Percentiles rank a stretch among this genome's conserved stretches.
Evolutionary conservation across 78 protist genomes (phyloP).

Genomic region (Speleostelium caveatum): DNA sequence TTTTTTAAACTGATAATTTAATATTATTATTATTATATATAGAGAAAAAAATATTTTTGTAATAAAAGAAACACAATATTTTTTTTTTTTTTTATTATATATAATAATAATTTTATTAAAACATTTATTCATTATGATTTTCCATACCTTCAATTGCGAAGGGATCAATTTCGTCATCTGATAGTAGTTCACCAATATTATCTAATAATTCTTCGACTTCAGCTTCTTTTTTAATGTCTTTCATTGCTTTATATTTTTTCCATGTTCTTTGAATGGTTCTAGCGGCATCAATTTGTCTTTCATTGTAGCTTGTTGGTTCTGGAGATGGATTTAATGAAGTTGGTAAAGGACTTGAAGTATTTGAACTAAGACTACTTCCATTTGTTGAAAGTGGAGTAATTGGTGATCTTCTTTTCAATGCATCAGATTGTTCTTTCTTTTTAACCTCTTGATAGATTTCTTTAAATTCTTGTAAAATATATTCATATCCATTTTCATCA

Average conservation of each 20-base stretch:
- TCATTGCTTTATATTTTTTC: background rate
- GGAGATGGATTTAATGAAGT: background rate
- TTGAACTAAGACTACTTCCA: conserved; percentile 1
- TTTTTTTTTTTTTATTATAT: too few relatives aligned
- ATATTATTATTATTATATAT: too few relatives aligned
- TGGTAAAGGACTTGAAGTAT: conserved; percentile 20
- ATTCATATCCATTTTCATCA: conserved; percentile 64
- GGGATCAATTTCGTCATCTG: conserved; percentile 71
- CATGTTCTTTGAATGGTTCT: conserved; percentile 35
- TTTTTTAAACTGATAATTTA: too few relatives aligned
- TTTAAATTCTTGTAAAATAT: conserved; percentile 56
- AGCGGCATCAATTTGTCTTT: conserved; percentile 11
- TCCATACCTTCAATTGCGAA: conserved; percentile 39
- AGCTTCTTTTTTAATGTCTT: conserved; percentile 22
- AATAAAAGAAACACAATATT: too few relatives aligned
- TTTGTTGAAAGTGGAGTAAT: conserved; percentile 33
- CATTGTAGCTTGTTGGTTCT: background rate
- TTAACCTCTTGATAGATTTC: conserved; percentile 35
- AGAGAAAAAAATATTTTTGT: too few relatives aligned
- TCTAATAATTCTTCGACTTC: conserved; percentile 65
- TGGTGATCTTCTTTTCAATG: conserved; percentile 11
- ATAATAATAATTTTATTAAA: too few relatives aligned
- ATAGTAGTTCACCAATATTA: conserved; percentile 58
- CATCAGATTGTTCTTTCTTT: conserved; percentile 22
- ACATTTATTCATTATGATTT: too few relatives aligned